Conservation (phyloP, 2,329 filamentous ascomycete genomes). For the Aspergillus carbonarius region DNA sequence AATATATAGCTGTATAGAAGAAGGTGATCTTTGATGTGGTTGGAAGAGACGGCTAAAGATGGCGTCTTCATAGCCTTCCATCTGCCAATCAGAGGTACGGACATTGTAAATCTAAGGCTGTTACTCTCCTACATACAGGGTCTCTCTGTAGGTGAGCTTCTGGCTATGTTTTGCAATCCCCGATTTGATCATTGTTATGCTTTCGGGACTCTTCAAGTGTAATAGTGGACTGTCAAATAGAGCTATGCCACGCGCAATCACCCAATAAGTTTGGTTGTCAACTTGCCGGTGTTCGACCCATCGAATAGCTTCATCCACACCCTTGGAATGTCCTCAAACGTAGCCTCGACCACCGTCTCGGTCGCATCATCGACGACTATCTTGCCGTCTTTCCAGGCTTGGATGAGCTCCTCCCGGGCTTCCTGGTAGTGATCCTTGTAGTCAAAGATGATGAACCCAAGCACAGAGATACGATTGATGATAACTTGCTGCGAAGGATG, state of each 20-base stretch:
- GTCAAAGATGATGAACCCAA: constrained; percentile 22
- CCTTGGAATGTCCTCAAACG: constrained; percentile 51
- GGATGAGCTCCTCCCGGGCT: constrained; percentile 24
- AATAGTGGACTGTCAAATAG: too few species aligned
- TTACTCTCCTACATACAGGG: too few species aligned
- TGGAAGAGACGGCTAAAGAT: too few species aligned
- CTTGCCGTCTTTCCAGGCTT: constrained; percentile 46
- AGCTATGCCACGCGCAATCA: background rate
- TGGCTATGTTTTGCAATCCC: too few species aligned
- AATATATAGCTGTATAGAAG: too few species aligned
- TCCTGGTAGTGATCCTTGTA: constrained; percentile 23
- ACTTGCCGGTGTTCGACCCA: constrained; percentile 50
- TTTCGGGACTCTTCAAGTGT: too few species aligned
- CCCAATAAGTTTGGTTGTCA: constrained; percentile 37
- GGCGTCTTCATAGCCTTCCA: too few species aligned
- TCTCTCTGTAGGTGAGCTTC: too few species aligned
- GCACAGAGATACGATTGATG: constrained; percentile 19
- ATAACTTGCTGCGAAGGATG: constrained; percentile 12
- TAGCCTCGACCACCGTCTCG: constrained; percentile 49
- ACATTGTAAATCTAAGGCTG: too few species aligned
- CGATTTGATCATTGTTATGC: too few species aligned
- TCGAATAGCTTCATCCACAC: constrained; percentile 52
- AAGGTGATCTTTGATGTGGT: too few species aligned
- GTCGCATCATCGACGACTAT: constrained; percentile 45
- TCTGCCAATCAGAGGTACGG: too few species aligned